Evolutionary conservation across 805 yeast genomes (phyloP).

Genomic region (Kuraishia molischiana): DNA sequence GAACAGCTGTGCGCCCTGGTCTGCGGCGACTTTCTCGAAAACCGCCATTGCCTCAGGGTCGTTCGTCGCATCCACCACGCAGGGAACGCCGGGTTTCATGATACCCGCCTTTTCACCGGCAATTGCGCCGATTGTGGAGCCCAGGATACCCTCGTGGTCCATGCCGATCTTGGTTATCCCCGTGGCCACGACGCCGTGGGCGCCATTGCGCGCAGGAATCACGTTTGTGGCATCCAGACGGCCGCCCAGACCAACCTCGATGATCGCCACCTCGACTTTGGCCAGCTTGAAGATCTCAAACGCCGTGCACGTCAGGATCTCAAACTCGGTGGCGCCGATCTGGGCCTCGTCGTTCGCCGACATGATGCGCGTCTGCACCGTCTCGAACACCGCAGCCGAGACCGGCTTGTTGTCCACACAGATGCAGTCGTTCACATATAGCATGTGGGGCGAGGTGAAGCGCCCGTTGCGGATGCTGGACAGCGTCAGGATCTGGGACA

Average conservation of each 20-base stretch:
- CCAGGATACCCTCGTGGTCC: conserved; percentile 77
- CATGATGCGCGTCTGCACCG: conserved; percentile 31
- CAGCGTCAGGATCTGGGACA: conserved; percentile 51
- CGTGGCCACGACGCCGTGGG: conserved; percentile 39
- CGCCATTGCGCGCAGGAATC: conserved; percentile 4
- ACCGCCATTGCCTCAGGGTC: conserved; percentile 36
- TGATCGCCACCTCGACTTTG: conserved; percentile 61
- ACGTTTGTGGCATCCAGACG: conserved; percentile 84
- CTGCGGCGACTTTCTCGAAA: conserved; percentile 27
- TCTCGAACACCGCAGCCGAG: conserved; percentile 30
- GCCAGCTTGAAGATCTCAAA: conserved; percentile 57
- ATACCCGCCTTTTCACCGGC: conserved; percentile 86
- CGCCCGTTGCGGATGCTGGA: conserved; percentile 52
- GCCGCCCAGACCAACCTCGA: conserved; percentile 97
- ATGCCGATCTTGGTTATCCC: conserved; percentile 80
- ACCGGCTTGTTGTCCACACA: conserved; percentile 54
- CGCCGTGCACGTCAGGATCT: conserved; percentile 77
- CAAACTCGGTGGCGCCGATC: conserved; percentile 81
- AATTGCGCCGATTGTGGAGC: conserved; percentile 52
- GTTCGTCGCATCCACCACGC: conserved; percentile 69
- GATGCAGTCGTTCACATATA: conserved; percentile 68
- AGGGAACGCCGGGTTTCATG: conserved; percentile 48
- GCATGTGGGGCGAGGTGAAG: conserved; percentile 84
- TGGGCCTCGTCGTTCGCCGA: conserved; percentile 25
- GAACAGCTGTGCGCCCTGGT: conserved; percentile 19